These are phyloP conservation scores for Geotrichum restrictum DNA, from an alignment of 1,139 yeast species.

Conservation along the genomic window DNA sequence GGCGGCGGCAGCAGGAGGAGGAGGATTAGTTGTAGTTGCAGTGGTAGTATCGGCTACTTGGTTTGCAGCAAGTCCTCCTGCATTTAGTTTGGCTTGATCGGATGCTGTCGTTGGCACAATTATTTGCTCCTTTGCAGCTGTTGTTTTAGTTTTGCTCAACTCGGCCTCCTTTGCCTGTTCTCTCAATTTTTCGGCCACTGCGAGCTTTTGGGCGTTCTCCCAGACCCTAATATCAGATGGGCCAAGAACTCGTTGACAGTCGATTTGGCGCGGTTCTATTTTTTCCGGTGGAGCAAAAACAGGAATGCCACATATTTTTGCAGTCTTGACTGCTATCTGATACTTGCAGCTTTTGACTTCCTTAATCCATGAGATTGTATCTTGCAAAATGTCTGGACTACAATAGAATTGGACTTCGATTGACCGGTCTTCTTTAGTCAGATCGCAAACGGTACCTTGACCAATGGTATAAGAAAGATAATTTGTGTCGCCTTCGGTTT, in stretches of 20 bases:
- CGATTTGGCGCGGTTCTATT: constrained; percentile 43
- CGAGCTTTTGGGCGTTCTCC: neutral
- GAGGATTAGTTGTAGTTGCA: too few species aligned
- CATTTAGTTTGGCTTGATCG: too few species aligned
- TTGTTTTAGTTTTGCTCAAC: neutral
- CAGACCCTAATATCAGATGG: constrained; percentile 1
- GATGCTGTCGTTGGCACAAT: too few species aligned
- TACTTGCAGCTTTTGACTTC: constrained; percentile 76
- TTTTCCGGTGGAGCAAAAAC: constrained; percentile 47
- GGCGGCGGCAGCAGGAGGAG: neutral
- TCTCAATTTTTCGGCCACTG: neutral
- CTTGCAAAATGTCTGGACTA: constrained; percentile 42
- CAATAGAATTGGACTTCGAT: constrained; percentile 68
- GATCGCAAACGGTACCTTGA: constrained; percentile 69
- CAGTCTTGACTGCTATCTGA: constrained; percentile 55
- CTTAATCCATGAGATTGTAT: constrained; percentile 45
- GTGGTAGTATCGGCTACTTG: too few species aligned
- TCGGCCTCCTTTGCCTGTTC: neutral
- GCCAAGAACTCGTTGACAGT: constrained; percentile 41
- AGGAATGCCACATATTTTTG: constrained; percentile 53
- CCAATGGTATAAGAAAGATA: constrained; percentile 45
- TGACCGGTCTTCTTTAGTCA: constrained; percentile 59
- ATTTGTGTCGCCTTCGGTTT: constrained; percentile 16
- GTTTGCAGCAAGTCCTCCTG: too few species aligned
- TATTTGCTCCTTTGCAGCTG: constrained; percentile 1